A percentile compares a stretch with the other conserved stretches of the same genome.
Conservation (phyloP, 202 grass and related monocot genomes). For the Panicum hallii region DNA sequence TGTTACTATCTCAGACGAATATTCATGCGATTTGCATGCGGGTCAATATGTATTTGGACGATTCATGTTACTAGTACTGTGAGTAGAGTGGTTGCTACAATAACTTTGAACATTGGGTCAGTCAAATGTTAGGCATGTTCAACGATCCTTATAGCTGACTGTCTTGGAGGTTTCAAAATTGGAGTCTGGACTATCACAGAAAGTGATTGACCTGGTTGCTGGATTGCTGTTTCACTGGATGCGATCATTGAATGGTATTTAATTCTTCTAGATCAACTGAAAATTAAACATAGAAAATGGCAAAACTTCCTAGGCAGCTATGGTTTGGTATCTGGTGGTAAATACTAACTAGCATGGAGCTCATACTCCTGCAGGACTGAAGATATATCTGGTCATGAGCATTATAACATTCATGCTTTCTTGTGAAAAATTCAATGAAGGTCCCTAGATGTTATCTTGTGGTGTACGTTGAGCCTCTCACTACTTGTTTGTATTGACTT, state of each 20-base stretch:
- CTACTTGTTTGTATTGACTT: constrained; percentile 12
- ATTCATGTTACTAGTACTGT: background rate
- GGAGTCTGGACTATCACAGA: constrained; percentile 16
- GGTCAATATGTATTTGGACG: constrained; percentile 2
- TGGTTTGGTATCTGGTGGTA: background rate
- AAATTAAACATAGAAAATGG: constrained; percentile 11
- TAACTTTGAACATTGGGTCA: constrained; percentile 37
- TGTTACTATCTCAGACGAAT: background rate
- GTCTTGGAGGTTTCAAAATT: constrained; percentile 23
- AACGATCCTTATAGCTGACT: constrained; percentile 42
- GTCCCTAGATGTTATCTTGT: background rate
- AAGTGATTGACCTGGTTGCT: constrained; percentile 12
- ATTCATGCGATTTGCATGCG: background rate
- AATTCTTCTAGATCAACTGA: constrained; percentile 11
- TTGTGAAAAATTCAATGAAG: background rate
- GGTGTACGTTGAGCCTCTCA: background rate
- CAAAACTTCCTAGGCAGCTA: background rate
- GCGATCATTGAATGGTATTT: background rate
- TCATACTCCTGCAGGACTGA: constrained; percentile 6
- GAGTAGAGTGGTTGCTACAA: background rate
- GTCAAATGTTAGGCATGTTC: constrained; percentile 62
- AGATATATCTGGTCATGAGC: background rate
- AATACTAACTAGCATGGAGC: background rate
- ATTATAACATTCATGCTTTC: background rate
- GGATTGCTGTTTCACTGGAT: background rate